Evolutionary conservation across 2,329 filamentous ascomycete species (phyloP), one percentile per base, ranked within the genome.

Genomic region (Colletotrichum tabaci): DNA sequence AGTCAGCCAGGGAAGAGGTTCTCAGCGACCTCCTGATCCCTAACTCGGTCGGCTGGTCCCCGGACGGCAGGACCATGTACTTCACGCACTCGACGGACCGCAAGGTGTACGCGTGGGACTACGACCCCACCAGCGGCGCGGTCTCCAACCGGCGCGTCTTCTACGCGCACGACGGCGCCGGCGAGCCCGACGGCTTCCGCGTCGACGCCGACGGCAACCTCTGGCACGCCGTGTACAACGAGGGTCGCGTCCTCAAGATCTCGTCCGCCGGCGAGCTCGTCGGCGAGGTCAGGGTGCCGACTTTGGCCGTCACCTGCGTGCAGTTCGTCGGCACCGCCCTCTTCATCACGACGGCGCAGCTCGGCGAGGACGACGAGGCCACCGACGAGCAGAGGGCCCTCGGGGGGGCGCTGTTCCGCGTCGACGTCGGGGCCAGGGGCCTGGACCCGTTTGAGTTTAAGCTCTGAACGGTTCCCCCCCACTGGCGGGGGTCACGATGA

Each of bases 151-250:
- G 90, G 77, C 90, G 93, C 66, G 84, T 92, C 47, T 94, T 95
- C 82, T 96, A 95, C 83, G 84, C 87, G 67, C 90, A 95, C 78
- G 86, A 88, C 4, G 88, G 88, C 1, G 80, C 87, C 35, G 91
- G 92, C 58, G 89, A 90, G 73, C 94, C 94, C 1, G 95, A 98
- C 81, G 95, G 95, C 2, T 95, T 96, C 82, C 91, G 92, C 73
- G 89, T 97, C 77, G 95, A 98, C 78, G 88, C 87, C 53, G 90
- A 97, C 66, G 95, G 94, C n/a, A 92, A 93, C 83, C 87, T 98
- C 77, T 98, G 96, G 95, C 91, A 93, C 73, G 93, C 94, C 9
- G 86, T 96, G n/a, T 96, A 94, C 79, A 94, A 94, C 65, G 93
- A 92, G 73, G 86, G 89, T 71, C 89, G 90, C 72, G 93, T 98